phyloP scores from a whole-genome alignment of 108 stramenopile species.

The Nitzschia sp. region DNA sequence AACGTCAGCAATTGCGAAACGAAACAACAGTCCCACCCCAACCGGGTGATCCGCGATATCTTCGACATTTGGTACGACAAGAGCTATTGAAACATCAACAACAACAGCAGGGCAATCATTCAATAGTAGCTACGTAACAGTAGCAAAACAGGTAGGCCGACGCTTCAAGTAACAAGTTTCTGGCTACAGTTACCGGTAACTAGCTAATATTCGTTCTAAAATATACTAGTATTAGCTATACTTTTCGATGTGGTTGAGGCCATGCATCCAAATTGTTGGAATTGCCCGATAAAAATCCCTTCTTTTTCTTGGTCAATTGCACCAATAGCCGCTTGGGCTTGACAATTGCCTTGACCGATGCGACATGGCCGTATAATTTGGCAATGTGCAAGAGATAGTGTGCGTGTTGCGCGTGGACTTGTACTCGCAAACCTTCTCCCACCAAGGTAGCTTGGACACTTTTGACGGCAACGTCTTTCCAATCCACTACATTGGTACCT shows the following conservation, averaged over 20 bases:
- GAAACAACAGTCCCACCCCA: neutral
- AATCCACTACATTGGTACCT: slow-evolving; percentile 31
- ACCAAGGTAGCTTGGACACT: slow-evolving; percentile 46
- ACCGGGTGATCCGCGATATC: too few relatives aligned
- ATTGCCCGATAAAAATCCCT: neutral
- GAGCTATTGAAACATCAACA: neutral
- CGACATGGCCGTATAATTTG: slow-evolving; percentile 60
- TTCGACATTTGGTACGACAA: too few relatives aligned
- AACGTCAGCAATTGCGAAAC: neutral
- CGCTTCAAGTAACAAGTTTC: too few relatives aligned
- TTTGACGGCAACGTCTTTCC: slow-evolving; percentile 47
- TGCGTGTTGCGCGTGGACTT: neutral
- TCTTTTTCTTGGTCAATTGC: slow-evolving; percentile 58
- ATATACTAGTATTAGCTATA: slow-evolving; percentile 3
- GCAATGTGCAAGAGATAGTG: slow-evolving; percentile 60
- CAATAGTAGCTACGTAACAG: neutral
- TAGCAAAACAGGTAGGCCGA: neutral
- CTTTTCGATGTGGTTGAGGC: slow-evolving; percentile 46
- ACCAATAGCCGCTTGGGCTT: slow-evolving; percentile 65
- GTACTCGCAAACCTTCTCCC: slow-evolving; percentile 42
- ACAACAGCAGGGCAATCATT: neutral
- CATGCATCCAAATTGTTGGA: slow-evolving; percentile 37
- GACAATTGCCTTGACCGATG: slow-evolving; percentile 51
- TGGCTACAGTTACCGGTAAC: too few relatives aligned
- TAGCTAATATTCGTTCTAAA: neutral